Evolutionary conservation across 768 basidiomycete species (phyloP).

Genomic region (Amyloporia xantha): DNA sequence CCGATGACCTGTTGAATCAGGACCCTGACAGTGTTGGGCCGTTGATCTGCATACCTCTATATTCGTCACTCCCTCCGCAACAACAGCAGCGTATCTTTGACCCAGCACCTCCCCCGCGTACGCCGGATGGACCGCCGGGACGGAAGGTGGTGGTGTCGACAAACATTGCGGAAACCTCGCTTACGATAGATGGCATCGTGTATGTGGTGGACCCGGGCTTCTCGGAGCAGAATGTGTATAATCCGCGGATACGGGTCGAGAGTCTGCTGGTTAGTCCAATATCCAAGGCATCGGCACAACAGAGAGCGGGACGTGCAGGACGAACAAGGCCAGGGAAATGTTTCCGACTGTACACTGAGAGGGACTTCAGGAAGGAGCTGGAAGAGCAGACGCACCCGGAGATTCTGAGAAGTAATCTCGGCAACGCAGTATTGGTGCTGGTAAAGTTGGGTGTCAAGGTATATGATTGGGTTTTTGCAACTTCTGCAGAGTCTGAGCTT

Average conservation of each 20-base stretch:
- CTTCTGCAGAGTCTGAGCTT: background rate
- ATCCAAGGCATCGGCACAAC: slow-evolving; percentile 94
- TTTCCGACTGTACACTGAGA: slow-evolving; percentile 94
- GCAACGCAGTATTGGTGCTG: slow-evolving; percentile 88
- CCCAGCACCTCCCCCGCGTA: slow-evolving; percentile 60
- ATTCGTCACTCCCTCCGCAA: slow-evolving; percentile 89
- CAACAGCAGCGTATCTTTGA: slow-evolving; percentile 98
- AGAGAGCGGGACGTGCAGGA: slow-evolving; percentile 93
- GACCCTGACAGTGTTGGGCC: slow-evolving; percentile 78
- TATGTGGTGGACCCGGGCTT: slow-evolving; percentile 98
- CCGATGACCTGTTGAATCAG: slow-evolving; percentile 71
- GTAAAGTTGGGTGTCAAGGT: slow-evolving; percentile 92
- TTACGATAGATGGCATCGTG: slow-evolving; percentile 99
- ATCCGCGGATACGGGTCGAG: slow-evolving; percentile 94
- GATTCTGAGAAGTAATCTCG: slow-evolving; percentile 88
- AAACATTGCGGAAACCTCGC: slow-evolving; percentile 95
- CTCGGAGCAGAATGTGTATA: slow-evolving; percentile 98
- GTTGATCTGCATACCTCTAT: slow-evolving; percentile 84
- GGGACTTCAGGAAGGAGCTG: slow-evolving; percentile 92
- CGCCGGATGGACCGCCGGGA: slow-evolving; percentile 68
- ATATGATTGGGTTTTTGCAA: background rate
- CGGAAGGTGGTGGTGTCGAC: slow-evolving; percentile 94
- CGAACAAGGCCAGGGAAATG: slow-evolving; percentile 96
- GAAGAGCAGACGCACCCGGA: slow-evolving; percentile 98
- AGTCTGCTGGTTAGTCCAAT: slow-evolving; percentile 90